These are phyloP conservation scores for Exophiala oligosperma DNA, from an alignment of 2,329 filamentous ascomycete species.

Conservation along the genomic window DNA sequence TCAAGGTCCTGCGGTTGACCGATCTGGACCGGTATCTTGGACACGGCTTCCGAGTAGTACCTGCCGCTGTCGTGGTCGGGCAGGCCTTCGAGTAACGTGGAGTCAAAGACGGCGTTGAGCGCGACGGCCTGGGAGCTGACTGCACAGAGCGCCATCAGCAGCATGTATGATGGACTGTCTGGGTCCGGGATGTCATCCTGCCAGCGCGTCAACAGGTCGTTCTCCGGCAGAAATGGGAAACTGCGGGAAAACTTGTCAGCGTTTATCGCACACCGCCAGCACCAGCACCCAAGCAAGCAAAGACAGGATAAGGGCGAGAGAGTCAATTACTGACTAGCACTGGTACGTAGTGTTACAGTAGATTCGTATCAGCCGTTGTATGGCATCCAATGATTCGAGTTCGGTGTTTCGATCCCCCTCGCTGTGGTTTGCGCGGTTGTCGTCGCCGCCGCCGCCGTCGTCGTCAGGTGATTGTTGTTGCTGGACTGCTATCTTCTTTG, in stretches of 20 bases:
- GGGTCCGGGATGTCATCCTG: not conserved
- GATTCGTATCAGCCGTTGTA: conserved; percentile 4
- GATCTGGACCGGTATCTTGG: not conserved
- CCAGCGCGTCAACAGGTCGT: conserved; percentile 3
- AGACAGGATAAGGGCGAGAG: not conserved
- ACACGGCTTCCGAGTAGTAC: conserved; percentile 7
- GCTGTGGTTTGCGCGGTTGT: not conserved
- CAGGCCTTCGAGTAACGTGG: not conserved
- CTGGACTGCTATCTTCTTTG: not conserved
- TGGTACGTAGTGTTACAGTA: conserved; percentile 9
- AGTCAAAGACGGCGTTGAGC: conserved; percentile 5
- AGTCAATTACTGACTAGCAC: conserved; percentile 2
- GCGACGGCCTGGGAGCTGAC: conserved; percentile 4
- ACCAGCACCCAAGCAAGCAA: not conserved
- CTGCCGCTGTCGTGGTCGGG: not conserved
- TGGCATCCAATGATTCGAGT: not conserved
- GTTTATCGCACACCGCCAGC: not conserved
- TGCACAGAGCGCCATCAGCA: conserved; percentile 7
- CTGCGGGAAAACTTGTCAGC: not conserved
- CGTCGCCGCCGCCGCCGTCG: too few species aligned
- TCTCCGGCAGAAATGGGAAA: conserved; percentile 7
- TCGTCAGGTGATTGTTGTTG: too few species aligned
- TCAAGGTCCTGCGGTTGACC: conserved; percentile 1
- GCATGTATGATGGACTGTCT: not conserved
- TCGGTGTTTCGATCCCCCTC: not conserved